Conservation (phyloP, 176 grass and related monocot genomes). For the Themeda triandra region DNA sequence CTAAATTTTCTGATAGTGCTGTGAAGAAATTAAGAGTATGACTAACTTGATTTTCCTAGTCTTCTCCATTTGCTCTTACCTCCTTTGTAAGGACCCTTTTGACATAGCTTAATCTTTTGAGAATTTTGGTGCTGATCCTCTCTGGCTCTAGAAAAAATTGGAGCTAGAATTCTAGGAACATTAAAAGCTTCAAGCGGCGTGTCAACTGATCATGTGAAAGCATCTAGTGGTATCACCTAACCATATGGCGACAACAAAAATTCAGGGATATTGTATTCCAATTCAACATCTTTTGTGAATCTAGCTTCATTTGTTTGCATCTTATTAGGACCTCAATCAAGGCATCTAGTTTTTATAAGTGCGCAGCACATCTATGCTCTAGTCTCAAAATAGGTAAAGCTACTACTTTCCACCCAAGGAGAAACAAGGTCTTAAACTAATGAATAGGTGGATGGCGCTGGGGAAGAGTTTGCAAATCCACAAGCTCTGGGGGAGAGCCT, state of each 20-base stretch:
- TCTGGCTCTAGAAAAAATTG: neutral
- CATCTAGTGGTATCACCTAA: neutral
- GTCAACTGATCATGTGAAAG: neutral
- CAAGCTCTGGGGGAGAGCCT: too few species aligned
- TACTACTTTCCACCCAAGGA: neutral
- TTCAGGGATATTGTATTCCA: neutral
- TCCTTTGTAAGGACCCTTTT: neutral
- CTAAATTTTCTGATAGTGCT: neutral
- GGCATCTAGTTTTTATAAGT: neutral
- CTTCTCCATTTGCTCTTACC: neutral
- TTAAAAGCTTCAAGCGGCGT: neutral
- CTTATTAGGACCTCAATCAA: neutral
- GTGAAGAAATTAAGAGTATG: neutral
- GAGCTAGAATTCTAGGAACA: neutral
- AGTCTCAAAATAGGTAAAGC: neutral
- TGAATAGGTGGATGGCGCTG: too few species aligned
- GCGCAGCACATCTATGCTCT: neutral
- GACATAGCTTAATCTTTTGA: neutral
- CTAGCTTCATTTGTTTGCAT: neutral
- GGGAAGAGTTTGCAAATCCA: too few species aligned
- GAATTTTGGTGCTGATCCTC: neutral
- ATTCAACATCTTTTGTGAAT: neutral
- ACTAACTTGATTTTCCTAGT: neutral
- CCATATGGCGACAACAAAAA: neutral
- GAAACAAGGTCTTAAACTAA: neutral